Evolutionary conservation across 2,329 filamentous ascomycete genomes (phyloP).

Genomic region (Ascochyta pisi): DNA sequence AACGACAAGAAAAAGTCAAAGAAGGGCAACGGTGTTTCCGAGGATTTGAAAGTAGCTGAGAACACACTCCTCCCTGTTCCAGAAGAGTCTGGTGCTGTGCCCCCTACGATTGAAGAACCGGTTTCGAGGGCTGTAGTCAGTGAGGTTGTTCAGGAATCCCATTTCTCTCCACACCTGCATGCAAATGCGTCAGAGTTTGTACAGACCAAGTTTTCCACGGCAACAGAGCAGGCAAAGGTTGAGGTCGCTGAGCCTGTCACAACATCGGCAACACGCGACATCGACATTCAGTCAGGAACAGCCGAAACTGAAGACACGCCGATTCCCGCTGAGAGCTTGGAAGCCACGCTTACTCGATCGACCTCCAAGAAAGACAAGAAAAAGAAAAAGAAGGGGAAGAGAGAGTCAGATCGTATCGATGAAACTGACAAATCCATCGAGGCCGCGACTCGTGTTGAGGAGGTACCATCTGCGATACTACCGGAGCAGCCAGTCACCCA

Average conservation of each 20-base stretch:
- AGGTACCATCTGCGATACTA: neutral
- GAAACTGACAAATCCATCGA: constrained; percentile 7
- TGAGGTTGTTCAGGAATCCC: neutral
- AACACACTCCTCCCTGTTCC: constrained; percentile 2
- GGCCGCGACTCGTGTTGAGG: constrained; percentile 5
- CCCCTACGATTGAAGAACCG: neutral
- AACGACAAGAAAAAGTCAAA: constrained; percentile 29
- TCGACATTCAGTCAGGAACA: neutral
- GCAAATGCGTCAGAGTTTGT: neutral
- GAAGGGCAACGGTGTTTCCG: constrained; percentile 21
- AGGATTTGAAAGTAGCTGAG: constrained; percentile 15
- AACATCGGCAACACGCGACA: neutral
- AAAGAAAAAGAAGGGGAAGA: constrained; percentile 33
- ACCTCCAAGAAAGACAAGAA: constrained; percentile 39
- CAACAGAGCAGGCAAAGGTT: neutral
- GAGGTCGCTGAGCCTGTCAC: neutral
- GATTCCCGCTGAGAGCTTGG: constrained; percentile 1
- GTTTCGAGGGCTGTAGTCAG: neutral
- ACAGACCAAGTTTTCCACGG: too few species aligned
- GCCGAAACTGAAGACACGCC: neutral
- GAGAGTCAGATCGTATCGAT: constrained; percentile 14
- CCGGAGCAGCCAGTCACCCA: constrained; percentile 4
- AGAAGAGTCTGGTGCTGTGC: neutral
- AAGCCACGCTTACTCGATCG: constrained; percentile 21
- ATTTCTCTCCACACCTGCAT: neutral